Evolutionary conservation across 2,329 filamentous ascomycete genomes (phyloP).

Genomic region (Colletotrichum kahawae): DNA sequence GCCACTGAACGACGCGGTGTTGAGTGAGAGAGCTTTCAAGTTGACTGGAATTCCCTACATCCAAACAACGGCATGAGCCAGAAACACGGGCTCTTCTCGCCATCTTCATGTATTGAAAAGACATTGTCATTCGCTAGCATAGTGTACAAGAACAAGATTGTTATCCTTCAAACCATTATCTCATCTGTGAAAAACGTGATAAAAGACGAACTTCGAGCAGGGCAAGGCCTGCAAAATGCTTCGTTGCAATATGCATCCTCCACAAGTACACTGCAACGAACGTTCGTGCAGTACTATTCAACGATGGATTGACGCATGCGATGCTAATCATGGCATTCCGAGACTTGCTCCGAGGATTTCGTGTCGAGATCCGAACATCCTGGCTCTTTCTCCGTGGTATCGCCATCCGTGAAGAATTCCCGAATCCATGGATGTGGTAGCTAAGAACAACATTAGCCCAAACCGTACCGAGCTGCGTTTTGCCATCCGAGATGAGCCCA

Average conservation of each 20-base stretch:
- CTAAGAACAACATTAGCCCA: neutral
- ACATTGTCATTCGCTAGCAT: neutral
- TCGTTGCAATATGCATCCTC: neutral
- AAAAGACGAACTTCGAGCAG: neutral
- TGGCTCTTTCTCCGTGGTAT: neutral
- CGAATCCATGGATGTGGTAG: neutral
- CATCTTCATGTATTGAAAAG: neutral
- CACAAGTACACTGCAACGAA: neutral
- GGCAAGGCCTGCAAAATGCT: neutral
- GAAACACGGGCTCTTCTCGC: neutral
- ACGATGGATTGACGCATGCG: neutral
- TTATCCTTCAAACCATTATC: neutral
- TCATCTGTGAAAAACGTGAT: neutral
- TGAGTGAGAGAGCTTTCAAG: slow-evolving; percentile 47
- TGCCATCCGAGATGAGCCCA: neutral
- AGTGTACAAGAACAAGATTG: neutral
- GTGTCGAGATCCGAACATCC: neutral
- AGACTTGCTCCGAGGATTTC: neutral
- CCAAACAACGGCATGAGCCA: neutral
- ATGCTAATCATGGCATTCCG: neutral
- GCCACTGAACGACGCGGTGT: slow-evolving; percentile 42
- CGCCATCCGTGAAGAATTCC: neutral
- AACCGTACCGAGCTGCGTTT: neutral
- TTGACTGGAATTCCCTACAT: slow-evolving; percentile 53
- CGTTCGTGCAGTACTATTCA: neutral